phyloP scores from a whole-genome alignment of 225 moss, liverwort and hornwort genomes.

The Pseudoscleropodium purum region DNA sequence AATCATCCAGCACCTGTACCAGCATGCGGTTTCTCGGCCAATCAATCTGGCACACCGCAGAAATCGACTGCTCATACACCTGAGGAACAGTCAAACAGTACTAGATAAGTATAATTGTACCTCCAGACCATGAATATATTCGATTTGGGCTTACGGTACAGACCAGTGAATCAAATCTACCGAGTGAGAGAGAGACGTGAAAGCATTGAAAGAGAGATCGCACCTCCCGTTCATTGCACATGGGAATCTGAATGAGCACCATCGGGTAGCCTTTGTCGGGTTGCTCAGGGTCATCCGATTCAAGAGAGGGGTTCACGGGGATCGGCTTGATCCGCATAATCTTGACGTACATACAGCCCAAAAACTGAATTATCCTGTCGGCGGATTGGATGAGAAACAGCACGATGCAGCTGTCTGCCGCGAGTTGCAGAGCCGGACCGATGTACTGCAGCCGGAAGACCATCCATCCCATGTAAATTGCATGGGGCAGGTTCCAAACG shows the following conservation, averaged over 20 bases:
- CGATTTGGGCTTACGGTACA: not conserved
- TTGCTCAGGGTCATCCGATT: slow-evolving; percentile 70
- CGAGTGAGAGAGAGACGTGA: not conserved
- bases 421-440: slow-evolving; percentile 73
- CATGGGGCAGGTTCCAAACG: slow-evolving; percentile 57
- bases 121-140: not conserved
- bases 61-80: slow-evolving; percentile 98
- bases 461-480: slow-evolving; percentile 67
- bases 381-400: slow-evolving; percentile 92
- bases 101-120: not conserved
- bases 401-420: slow-evolving; percentile 80
- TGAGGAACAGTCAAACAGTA: not conserved
- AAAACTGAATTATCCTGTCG: slow-evolving; percentile 68
- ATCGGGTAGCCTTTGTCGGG: slow-evolving; percentile 77
- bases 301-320: slow-evolving; percentile 52
- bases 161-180: not conserved
- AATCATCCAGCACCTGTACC: slow-evolving; percentile 90
- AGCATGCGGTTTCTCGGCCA: slow-evolving; percentile 88
- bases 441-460: slow-evolving; percentile 58
- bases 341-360: slow-evolving; percentile 83
- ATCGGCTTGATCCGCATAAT: slow-evolving; percentile 56
- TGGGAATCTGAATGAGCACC: slow-evolving; percentile 90
- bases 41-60: slow-evolving; percentile 89
- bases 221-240: slow-evolving; percentile 99
- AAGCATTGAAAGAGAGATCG: not conserved